A percentile compares a stretch with the other conserved stretches of the same genome.
These are phyloP conservation scores for Neurospora discreta DNA, from an alignment of 495 filamentous ascomycete species.

Conservation along the genomic window DNA sequence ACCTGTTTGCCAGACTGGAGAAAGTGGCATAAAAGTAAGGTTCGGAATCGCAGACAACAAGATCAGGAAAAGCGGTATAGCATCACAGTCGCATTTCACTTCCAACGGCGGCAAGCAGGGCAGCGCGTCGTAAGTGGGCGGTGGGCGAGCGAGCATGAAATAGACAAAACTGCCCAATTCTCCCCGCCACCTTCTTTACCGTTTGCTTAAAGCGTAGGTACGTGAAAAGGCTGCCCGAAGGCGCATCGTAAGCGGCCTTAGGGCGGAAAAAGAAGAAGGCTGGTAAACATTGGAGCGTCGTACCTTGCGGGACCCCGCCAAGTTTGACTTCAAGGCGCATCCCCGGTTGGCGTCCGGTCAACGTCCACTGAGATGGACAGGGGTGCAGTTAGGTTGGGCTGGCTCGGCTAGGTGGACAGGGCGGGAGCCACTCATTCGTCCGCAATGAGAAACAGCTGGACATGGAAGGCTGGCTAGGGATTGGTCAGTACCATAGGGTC, in stretches of 20 bases:
- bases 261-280: background rate
- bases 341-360: background rate
- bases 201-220: background rate
- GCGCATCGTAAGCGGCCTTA: background rate
- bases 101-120: background rate
- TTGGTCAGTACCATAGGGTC: background rate
- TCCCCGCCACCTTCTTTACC: background rate
- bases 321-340: background rate
- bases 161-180: background rate
- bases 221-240: background rate
- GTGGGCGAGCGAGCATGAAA: background rate
- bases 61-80: background rate
- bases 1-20: background rate
- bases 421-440: background rate
- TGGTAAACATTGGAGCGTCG: background rate
- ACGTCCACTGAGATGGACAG: background rate
- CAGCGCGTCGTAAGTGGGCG: background rate
- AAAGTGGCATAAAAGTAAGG: background rate
- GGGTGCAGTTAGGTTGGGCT: background rate
- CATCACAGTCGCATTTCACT: background rate
- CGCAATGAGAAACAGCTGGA: background rate
- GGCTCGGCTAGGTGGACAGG: background rate
- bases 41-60: background rate
- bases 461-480: background rate
- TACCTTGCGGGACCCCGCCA: background rate